Evolutionary conservation across 2,329 filamentous ascomycete genomes (phyloP), one percentile per base, ranked within the genome.

Genomic region (Chrysosporium queenslandicum): DNA sequence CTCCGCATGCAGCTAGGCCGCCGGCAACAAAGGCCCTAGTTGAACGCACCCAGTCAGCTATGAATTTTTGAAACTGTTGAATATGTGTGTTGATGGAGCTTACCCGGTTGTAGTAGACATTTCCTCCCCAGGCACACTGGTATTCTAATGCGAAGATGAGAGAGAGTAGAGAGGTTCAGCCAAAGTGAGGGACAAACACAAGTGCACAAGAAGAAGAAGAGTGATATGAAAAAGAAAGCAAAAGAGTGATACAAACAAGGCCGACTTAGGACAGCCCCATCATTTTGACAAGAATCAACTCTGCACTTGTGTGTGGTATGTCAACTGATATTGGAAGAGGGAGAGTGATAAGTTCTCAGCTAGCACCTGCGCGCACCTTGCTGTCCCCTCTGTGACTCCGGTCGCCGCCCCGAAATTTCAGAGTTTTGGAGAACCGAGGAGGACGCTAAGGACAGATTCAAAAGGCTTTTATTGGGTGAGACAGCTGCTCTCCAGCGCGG

Each of bases 1-100:
- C 92, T 66, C 92, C 92, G 73, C 91, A 97, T 59, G 92, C 92
- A 66, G 92, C 92, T 66, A 98, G 86, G 67, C 92, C 92, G 67
- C 92, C 92, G 53, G 92, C 91, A 64, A 97, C 82, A 76, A 98
- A 98, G 56, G 89, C 87, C 60, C 90, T 81, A 50, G 16, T 18
- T 29, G 16, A n/a, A 43, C 27, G 16, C 47, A 34, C 16, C 34
- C n/a, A 42, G 37, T 50, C 12, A 50, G 40, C n/a, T 12, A 41
- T n/a, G 7, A 11, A 20, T 11, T 16, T 20, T 2, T 21, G 32
- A 29, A 29, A 9, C 16, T n/a, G n/a, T 20, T 30, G 20, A n/a
- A 9, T 6, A n/a, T 8, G 37, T 23, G 16, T 11, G 12, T 11
- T 4, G 39, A 46, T 27, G 14, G 46, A 49, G n/a, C 67, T 56